These are phyloP conservation scores for Forsythia suspensa DNA, from an alignment of 257 asterid genomes.

Conservation along the genomic window DNA sequence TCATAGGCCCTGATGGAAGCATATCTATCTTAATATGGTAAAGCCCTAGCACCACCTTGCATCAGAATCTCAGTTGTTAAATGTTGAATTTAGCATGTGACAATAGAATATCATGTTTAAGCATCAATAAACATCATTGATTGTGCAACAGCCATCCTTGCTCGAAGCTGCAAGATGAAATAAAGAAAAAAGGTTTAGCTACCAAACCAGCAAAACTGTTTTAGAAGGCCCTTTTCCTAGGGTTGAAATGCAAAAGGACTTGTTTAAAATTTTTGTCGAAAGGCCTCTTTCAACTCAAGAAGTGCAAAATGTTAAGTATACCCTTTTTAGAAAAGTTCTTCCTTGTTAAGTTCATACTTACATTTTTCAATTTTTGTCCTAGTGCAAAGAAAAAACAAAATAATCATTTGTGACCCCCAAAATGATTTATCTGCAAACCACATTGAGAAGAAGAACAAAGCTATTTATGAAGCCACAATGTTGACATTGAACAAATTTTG, in stretches of 20 bases:
- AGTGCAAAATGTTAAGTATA: neutral
- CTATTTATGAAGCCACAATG: neutral
- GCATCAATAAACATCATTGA: constrained; percentile 56
- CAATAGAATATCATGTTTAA: constrained; percentile 38
- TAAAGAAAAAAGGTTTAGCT: constrained; percentile 19
- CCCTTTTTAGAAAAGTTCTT: too few relatives aligned
- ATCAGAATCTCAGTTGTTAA: constrained; percentile 18
- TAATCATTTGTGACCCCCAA: neutral
- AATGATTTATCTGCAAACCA: neutral
- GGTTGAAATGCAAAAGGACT: neutral
- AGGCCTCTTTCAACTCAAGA: neutral
- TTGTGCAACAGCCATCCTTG: constrained; percentile 59
- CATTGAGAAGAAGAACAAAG: neutral
- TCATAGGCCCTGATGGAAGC: constrained; percentile 22
- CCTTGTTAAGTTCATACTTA: too few relatives aligned
- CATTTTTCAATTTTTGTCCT: neutral
- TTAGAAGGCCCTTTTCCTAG: neutral
- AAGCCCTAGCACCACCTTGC: constrained; percentile 32
- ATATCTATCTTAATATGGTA: constrained; percentile 22
- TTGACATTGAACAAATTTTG: neutral
- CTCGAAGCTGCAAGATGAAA: constrained; percentile 64
- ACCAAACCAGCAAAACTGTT: neutral
- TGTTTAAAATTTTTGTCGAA: neutral
- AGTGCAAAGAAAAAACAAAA: neutral
- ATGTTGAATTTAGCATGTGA: constrained; percentile 23